These are phyloP conservation scores for Rhodotorula kratochvilovae DNA, from an alignment of 768 basidiomycete genomes.

Conservation along the genomic window DNA sequence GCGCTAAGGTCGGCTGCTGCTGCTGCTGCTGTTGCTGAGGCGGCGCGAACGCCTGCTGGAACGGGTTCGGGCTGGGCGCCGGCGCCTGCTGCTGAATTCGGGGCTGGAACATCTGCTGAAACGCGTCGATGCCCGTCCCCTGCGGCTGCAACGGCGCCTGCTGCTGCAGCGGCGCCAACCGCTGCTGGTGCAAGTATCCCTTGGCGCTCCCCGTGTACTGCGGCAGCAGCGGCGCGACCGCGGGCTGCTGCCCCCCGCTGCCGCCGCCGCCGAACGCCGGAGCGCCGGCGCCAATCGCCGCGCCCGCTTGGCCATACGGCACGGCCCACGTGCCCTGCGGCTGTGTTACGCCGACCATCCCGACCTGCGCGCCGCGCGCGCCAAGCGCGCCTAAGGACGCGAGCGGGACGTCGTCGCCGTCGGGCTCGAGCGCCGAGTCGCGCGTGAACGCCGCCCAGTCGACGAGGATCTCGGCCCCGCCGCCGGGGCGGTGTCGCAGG, in stretches of 20 bases:
- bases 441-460: constrained; percentile 32
- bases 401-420: constrained; percentile 24
- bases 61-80: constrained; percentile 3
- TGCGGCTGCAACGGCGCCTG: not conserved
- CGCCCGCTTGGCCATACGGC: not conserved
- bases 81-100: not conserved
- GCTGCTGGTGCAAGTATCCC: constrained; percentile 26
- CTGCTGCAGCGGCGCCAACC: not conserved
- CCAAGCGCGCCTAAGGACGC: constrained; percentile 25
- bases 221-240: constrained; percentile 24
- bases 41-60: not conserved
- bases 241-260: not conserved
- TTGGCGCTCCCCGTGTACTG: constrained; percentile 32
- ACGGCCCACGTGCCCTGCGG: not conserved
- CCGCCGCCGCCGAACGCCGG: not conserved
- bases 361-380: constrained; percentile 19
- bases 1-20: not conserved
- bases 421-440: not conserved
- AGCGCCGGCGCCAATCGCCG: not conserved
- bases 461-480: constrained; percentile 16
- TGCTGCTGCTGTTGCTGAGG: not conserved
- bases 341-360: constrained; percentile 15
- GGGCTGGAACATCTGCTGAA: constrained; percentile 34
- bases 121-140: constrained; percentile 8
- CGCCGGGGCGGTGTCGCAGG: not conserved